These are phyloP conservation scores for Nepenthes alata DNA, from an alignment of 179 eudicot genomes.

Conservation along the genomic window DNA sequence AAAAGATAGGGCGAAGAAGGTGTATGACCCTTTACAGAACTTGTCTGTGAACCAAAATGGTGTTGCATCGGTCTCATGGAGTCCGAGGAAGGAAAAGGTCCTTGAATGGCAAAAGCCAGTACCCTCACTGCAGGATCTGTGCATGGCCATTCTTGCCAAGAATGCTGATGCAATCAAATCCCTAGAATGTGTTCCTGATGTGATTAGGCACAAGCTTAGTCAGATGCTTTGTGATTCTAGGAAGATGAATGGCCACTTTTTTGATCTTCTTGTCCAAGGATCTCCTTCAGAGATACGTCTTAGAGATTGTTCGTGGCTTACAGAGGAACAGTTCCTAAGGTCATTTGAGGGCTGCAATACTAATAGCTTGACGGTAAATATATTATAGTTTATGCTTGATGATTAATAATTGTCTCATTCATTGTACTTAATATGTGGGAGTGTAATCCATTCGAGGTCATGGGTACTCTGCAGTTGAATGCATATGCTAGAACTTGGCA, in stretches of 20 bases:
- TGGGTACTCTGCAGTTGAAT: no score
- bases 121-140: conserved; percentile 48
- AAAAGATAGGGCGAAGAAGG: conserved; percentile 43
- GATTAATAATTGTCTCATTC: background rate
- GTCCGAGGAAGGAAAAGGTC: conserved; percentile 26
- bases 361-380: conserved; percentile 31
- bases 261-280: conserved; percentile 55
- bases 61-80: conserved; percentile 39
- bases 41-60: conserved; percentile 13
- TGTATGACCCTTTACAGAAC: conserved; percentile 10
- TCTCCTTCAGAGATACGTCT: conserved; percentile 78
- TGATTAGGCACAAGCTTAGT: conserved; percentile 52
- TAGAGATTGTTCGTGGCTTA: conserved; percentile 80
- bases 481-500: no score
- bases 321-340: conserved; percentile 45
- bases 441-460: no score
- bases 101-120: conserved; percentile 9
- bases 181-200: conserved; percentile 60
- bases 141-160: conserved; percentile 38
- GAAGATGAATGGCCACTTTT: conserved; percentile 49
- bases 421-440: background rate
- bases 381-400: background rate
- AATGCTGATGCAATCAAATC: conserved; percentile 72
- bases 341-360: conserved; percentile 32
- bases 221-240: conserved; percentile 56